phyloP scores from a whole-genome alignment of 495 filamentous ascomycete species.

The Emericellopsis terricola region DNA sequence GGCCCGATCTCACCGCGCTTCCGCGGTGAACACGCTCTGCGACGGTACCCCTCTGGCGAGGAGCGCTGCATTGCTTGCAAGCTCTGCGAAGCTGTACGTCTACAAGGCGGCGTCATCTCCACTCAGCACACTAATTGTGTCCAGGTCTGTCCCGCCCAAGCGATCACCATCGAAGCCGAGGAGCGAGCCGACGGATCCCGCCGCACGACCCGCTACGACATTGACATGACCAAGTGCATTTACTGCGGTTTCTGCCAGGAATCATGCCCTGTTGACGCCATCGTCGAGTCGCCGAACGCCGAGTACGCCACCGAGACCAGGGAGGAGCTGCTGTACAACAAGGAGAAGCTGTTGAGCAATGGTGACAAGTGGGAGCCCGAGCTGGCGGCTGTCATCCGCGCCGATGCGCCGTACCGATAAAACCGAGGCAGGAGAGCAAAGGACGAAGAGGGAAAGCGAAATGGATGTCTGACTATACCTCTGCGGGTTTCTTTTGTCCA shows the following conservation, averaged over 20 bases:
- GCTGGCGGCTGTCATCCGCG: slow-evolving; percentile 75
- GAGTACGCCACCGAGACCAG: slow-evolving; percentile 96
- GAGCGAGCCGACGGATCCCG: slow-evolving; percentile 90
- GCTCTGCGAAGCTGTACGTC: slow-evolving; percentile 72
- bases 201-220: slow-evolving; percentile 92
- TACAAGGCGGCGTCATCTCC: background rate
- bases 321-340: slow-evolving; percentile 96
- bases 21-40: slow-evolving; percentile 88
- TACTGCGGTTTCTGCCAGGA: slow-evolving; percentile 99
- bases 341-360: slow-evolving; percentile 69
- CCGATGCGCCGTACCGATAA: slow-evolving; percentile 80
- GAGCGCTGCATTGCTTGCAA: slow-evolving; percentile 99
- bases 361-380: slow-evolving; percentile 99
- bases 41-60: slow-evolving; percentile 90
- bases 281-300: slow-evolving; percentile 91
- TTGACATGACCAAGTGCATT: slow-evolving; percentile 99
- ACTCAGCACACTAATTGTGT: slow-evolving; percentile 2
- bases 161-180: slow-evolving; percentile 97
- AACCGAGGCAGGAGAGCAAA: no score
- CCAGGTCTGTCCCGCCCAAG: slow-evolving; percentile 81
- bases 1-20: slow-evolving; percentile 95
- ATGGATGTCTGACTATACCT: no score
- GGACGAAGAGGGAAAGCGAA: no score
- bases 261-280: slow-evolving; percentile 94
- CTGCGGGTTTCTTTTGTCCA: no score